A percentile compares a stretch with the other conserved stretches of the same genome.
Conservation (phyloP, 768 basidiomycete species). For the Mycena alexandri region DNA sequence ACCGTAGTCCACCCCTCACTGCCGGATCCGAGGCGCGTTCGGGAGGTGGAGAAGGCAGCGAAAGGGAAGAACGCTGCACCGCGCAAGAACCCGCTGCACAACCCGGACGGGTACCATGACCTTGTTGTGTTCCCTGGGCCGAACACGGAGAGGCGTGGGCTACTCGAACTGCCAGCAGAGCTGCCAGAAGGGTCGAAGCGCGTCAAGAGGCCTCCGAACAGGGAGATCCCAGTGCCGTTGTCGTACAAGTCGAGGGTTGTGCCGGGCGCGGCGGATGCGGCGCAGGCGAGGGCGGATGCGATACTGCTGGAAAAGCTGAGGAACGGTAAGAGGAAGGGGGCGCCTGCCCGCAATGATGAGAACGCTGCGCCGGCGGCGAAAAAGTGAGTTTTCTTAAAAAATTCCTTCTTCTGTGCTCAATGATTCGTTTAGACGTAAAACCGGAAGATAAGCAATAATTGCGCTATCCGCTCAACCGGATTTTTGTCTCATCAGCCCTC, state of each 20-base stretch:
- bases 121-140: background rate
- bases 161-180: background rate
- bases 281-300: too few relatives aligned
- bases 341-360: too few relatives aligned
- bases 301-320: too few relatives aligned
- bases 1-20: background rate
- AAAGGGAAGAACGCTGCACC: background rate
- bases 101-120: background rate
- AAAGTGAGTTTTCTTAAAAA: too few relatives aligned
- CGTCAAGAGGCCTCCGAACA: background rate
- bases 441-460: too few relatives aligned
- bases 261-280: background rate
- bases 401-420: too few relatives aligned
- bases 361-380: too few relatives aligned
- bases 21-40: background rate
- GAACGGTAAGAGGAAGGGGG: too few relatives aligned
- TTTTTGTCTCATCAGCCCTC: too few relatives aligned
- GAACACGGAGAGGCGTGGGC: background rate
- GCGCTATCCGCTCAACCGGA: too few relatives aligned
- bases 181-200: constrained; percentile 2
- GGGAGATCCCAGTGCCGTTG: background rate
- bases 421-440: too few relatives aligned
- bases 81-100: background rate
- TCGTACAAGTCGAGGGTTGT: background rate
- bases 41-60: background rate